Conservation (phyloP, 2,329 filamentous ascomycete species). For the Fonsecaea pugnacius region DNA sequence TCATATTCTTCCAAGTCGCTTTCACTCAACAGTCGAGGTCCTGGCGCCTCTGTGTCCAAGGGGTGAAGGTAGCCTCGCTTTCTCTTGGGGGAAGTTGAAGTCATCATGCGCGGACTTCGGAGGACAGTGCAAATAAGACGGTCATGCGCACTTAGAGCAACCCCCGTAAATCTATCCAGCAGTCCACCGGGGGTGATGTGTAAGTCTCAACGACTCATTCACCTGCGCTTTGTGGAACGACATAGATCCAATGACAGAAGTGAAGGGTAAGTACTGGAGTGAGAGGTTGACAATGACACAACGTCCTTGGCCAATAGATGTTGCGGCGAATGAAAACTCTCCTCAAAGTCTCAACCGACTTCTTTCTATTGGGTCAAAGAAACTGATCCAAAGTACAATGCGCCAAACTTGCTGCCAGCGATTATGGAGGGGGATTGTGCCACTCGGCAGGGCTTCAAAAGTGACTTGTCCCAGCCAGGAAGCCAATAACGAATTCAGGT, state of each 20-base stretch:
- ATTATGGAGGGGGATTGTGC: background rate
- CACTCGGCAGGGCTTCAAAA: background rate
- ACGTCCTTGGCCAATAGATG: background rate
- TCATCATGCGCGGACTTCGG: constrained; percentile 14
- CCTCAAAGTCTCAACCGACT: background rate
- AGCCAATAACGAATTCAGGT: background rate
- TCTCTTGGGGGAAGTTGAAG: constrained; percentile 29
- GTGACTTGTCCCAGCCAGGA: background rate
- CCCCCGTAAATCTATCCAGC: background rate
- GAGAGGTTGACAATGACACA: background rate
- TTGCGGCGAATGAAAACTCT: background rate
- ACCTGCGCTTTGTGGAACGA: background rate
- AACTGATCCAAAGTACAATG: background rate
- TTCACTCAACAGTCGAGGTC: constrained; percentile 13
- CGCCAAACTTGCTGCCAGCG: background rate
- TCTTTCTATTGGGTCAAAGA: background rate
- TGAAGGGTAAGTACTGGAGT: background rate
- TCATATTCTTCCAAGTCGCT: constrained; percentile 22
- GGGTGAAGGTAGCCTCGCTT: constrained; percentile 26
- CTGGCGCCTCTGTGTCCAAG: constrained; percentile 22
- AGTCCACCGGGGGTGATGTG: background rate
- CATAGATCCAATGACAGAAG: background rate
- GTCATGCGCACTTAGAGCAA: background rate
- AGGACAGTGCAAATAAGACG: background rate
- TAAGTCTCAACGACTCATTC: background rate